phyloP scores from a whole-genome alignment of 148 eudicot species.

The Rhododendron ferrugineum region DNA sequence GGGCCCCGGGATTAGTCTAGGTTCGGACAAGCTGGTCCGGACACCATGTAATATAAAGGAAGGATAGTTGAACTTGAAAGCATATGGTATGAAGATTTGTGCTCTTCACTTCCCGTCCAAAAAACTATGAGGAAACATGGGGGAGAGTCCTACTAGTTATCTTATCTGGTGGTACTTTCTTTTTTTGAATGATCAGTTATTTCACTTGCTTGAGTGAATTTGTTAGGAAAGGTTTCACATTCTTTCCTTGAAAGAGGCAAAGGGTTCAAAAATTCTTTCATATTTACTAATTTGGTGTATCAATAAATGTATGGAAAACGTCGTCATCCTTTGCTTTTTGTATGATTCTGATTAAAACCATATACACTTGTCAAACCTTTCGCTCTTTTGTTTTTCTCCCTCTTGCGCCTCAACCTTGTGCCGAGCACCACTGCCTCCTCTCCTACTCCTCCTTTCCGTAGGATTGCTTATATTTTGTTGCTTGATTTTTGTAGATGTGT shows the following conservation, averaged over 20 bases:
- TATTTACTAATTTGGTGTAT: neutral
- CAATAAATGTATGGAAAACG: neutral
- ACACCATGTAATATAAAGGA: neutral
- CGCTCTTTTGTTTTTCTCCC: neutral
- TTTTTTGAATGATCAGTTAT: neutral
- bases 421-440: neutral
- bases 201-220: neutral
- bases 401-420: too few species aligned
- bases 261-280: neutral
- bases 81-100: neutral
- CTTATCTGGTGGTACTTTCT: neutral
- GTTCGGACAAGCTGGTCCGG: neutral
- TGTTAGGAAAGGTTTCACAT: neutral
- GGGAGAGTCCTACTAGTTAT: neutral
- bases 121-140: neutral
- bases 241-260: neutral
- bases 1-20: neutral
- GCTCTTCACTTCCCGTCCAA: neutral
- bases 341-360: neutral
- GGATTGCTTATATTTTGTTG: slow-evolving; percentile 9
- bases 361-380: neutral
- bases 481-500: slow-evolving; percentile 37
- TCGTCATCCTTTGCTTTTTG: neutral
- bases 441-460: neutral
- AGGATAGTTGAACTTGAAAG: neutral